phyloP scores from a whole-genome alignment of 352 stramenopile genomes.

The Phytophthora cryptogea region DNA sequence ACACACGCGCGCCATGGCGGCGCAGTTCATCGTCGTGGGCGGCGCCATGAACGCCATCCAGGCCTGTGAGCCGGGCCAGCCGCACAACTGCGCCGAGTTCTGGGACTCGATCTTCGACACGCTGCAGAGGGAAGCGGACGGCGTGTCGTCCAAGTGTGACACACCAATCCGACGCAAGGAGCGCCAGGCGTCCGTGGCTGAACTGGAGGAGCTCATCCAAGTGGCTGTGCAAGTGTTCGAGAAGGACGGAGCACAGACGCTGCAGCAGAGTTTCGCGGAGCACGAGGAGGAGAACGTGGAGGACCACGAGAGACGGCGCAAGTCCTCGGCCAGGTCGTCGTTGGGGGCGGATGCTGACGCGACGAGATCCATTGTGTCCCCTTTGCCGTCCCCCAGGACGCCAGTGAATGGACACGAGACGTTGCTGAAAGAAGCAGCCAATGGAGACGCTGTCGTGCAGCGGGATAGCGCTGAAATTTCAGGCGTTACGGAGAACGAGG shows the following conservation, averaged over 20 bases:
- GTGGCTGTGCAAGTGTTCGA: conserved; percentile 78
- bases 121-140: conserved; percentile 64
- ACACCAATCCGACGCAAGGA: conserved; percentile 44
- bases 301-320: conserved; percentile 15
- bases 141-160: conserved; percentile 43
- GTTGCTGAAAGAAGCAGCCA: conserved; percentile 1
- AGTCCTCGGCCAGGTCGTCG: conserved; percentile 43
- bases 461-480: conserved; percentile 31
- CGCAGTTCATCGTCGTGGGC: conserved; percentile 80
- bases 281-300: conserved; percentile 33
- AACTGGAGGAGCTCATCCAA: conserved; percentile 79
- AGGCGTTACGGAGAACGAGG: conserved; percentile 28
- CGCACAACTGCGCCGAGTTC: conserved; percentile 64
- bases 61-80: conserved; percentile 42
- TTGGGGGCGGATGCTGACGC: conserved; percentile 22
- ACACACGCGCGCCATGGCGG: conserved; percentile 73
- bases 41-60: conserved; percentile 60
- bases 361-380: conserved; percentile 13
- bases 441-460: conserved; percentile 1
- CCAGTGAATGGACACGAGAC: conserved; percentile 15
- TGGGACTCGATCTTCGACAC: conserved; percentile 75
- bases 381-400: conserved; percentile 32
- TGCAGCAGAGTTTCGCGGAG: conserved; percentile 71
- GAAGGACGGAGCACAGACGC: conserved; percentile 64
- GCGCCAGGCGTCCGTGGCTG: conserved; percentile 52